Base-by-base conservation (phyloP, 768 basidiomycete species). In the Termitomyces sp. region DNA sequence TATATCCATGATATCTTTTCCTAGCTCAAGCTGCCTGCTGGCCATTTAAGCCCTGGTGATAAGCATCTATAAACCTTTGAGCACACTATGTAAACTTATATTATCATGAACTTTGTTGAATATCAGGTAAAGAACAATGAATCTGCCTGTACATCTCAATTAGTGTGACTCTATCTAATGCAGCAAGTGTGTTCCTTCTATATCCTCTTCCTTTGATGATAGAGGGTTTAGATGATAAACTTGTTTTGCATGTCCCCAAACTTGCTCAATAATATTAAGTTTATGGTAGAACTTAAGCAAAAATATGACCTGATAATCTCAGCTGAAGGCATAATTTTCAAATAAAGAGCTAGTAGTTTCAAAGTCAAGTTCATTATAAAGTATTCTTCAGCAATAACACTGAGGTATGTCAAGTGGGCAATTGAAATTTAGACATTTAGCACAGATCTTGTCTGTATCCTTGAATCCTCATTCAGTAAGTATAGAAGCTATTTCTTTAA, bases 401-500 rank as follows among this genome's bases (percentile, higher is more conserved):
- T 59, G 47, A 1, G 41, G 58, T 0, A 43, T 44, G 3, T 53
- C 64, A 28, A 55, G 49, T 38, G 37, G 37, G 15, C 37, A 38
- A 38, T 38, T 38, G 5, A 75, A 76, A 3, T 45, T 52, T 30
- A 9, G 9, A 9, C 10, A 63, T 50, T 12, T 60, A 57, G 54
- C 73, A 74, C 53, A 75, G 53, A 1, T 57, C 1, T 69, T 53
- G 0, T 65, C 63, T 30, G 56, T 64, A 55, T n/a, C 64, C 59
- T 61, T 63, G 59, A 53, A 65, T 1, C 61, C 71, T 35, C 41
- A 66, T 54, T 66, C 71, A 10, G 65, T 19, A 4, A 76, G 64
- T 38, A 75, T 72, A 0, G 52, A 17, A 0, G 60, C 70, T 74
- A 77, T 77, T 8, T 73, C 75, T 60, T 77, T 77, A 64, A 75